These are phyloP conservation scores for Chrysoporthe cubensis DNA, from an alignment of 2,329 filamentous ascomycete genomes.

Conservation along the genomic window DNA sequence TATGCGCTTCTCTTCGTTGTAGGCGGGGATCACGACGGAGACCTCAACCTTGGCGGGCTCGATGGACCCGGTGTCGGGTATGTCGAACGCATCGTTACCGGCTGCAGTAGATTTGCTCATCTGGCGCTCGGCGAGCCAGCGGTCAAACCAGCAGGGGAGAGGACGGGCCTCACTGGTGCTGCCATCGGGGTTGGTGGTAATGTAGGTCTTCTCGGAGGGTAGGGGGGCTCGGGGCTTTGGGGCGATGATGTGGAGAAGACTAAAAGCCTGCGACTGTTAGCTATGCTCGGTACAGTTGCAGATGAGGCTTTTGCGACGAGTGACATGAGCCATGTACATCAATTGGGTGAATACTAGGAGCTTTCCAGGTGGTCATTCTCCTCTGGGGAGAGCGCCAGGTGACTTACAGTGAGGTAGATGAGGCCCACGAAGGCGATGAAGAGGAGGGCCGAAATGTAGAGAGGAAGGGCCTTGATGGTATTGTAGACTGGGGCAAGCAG, in stretches of 20 bases:
- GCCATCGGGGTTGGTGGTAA: slow-evolving; percentile 71
- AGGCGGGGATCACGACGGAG: slow-evolving; percentile 91
- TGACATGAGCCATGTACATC: background rate
- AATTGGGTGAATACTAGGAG: background rate
- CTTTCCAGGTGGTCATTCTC: background rate
- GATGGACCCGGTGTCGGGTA: slow-evolving; percentile 60
- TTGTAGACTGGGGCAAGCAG: slow-evolving; percentile 42
- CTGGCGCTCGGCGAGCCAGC: slow-evolving; percentile 66
- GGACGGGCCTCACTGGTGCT: slow-evolving; percentile 48
- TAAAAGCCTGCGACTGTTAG: slow-evolving; percentile 59
- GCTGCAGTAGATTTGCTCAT: slow-evolving; percentile 45
- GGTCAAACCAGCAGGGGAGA: slow-evolving; percentile 88
- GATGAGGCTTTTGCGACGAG: background rate
- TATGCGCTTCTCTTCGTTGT: slow-evolving; percentile 88
- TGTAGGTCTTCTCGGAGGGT: slow-evolving; percentile 83
- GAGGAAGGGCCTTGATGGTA: slow-evolving; percentile 44
- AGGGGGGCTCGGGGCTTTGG: slow-evolving; percentile 76
- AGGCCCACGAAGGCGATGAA: slow-evolving; percentile 40
- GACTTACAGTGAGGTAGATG: slow-evolving; percentile 45
- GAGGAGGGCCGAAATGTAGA: slow-evolving; percentile 44
- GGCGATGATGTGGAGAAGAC: slow-evolving; percentile 73
- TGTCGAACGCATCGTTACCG: slow-evolving; percentile 44
- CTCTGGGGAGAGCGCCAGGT: background rate
- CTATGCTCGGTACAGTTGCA: too few relatives aligned
- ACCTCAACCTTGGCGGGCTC: slow-evolving; percentile 81